phyloP scores from a whole-genome alignment of 306 rosid species.

The Dalbergia oliveri region DNA sequence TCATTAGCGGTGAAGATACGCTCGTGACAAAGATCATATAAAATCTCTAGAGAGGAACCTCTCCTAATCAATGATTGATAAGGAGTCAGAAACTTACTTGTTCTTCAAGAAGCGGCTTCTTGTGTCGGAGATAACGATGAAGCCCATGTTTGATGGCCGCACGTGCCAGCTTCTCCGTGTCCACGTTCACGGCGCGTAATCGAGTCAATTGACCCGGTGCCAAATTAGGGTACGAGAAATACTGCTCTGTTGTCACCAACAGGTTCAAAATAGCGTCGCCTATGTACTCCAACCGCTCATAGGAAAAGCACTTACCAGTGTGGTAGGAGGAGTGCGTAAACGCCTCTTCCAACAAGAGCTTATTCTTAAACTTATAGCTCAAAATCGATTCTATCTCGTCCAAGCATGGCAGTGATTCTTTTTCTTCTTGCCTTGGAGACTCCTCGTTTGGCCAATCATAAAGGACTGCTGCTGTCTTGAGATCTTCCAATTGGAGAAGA shows the following conservation, averaged over 20 bases:
- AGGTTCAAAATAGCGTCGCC: conserved; percentile 67
- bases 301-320: conserved; percentile 23
- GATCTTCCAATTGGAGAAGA: no score
- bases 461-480: no score
- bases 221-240: conserved; percentile 45
- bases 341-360: conserved; percentile 58
- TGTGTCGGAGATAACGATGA: conserved; percentile 65
- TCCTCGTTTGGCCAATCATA: no score
- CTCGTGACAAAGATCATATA: no score
- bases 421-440: no score
- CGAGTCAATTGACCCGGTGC: conserved; percentile 60
- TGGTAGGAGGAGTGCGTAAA: conserved; percentile 55
- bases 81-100: conserved; percentile 48
- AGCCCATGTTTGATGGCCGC: conserved; percentile 60
- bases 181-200: conserved; percentile 67
- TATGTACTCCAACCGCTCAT: conserved; percentile 58
- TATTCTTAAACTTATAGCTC: conserved; percentile 55
- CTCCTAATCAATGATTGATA: no score
- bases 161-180: conserved; percentile 75
- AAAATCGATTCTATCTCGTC: conserved; percentile 59
- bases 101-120: conserved; percentile 48
- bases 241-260: conserved; percentile 59
- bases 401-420: not conserved
- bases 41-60: no score
- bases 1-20: no score